Conservation (phyloP, 2,329 filamentous ascomycete genomes). For the Mollisiaceae sp. region DNA sequence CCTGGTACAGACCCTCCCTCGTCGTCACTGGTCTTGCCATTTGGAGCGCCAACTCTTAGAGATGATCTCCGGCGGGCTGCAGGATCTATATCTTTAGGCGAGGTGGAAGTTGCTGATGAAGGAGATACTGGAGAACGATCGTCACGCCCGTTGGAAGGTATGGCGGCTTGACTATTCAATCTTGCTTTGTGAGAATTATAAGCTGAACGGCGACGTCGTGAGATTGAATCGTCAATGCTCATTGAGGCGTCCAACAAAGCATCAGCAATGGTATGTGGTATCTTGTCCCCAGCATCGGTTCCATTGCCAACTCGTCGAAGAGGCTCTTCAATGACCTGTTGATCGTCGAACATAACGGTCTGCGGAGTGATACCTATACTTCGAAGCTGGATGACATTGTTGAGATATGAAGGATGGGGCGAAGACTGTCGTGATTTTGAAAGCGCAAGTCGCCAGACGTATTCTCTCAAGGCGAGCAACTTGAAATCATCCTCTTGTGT, state of each 20-base stretch:
- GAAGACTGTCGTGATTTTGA: constrained; percentile 54
- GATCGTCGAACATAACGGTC: constrained; percentile 91
- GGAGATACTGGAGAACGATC: constrained; percentile 31
- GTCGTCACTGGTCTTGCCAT: constrained; percentile 39
- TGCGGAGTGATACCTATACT: constrained; percentile 80
- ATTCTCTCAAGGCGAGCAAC: constrained; percentile 82
- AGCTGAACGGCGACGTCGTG: constrained; percentile 57
- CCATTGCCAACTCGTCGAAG: constrained; percentile 44
- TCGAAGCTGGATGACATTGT: constrained; percentile 75
- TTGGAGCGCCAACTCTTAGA: constrained; percentile 17
- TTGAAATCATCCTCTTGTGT: constrained; percentile 86
- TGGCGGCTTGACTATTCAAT: constrained; percentile 42
- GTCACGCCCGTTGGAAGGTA: constrained; percentile 30
- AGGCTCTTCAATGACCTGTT: constrained; percentile 56
- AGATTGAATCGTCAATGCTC: constrained; percentile 74
- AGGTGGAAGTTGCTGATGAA: constrained; percentile 31
- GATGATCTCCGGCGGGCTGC: constrained; percentile 30
- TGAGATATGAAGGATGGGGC: constrained; percentile 53
- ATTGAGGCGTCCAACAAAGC: constrained; percentile 91
- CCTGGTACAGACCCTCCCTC: constrained; percentile 39
- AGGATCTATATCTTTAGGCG: constrained; percentile 33
- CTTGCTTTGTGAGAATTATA: constrained; percentile 57
- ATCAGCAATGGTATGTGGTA: constrained; percentile 79
- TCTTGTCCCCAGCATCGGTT: constrained; percentile 42
- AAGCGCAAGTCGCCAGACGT: constrained; percentile 84